phyloP scores from a whole-genome alignment of 169 alveolate species.

The Plasmodium malariae region DNA sequence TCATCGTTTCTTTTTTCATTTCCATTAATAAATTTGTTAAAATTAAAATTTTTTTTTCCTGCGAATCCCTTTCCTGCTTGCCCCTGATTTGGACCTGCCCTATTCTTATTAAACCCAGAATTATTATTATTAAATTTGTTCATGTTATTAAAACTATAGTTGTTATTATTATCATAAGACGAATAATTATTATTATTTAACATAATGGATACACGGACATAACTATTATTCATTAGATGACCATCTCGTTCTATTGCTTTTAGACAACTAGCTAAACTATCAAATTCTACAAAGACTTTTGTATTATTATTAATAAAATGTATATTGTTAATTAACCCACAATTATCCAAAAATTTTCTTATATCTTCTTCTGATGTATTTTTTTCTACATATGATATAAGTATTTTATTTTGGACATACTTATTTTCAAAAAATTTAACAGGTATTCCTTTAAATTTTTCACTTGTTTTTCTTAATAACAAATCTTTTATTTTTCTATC shows the following conservation, averaged over 20 bases:
- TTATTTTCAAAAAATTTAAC: constrained; percentile 19
- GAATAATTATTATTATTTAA: neutral
- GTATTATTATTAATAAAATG: neutral
- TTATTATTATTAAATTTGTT: constrained; percentile 35
- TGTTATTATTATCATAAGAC: neutral
- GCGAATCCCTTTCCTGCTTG: constrained; percentile 16
- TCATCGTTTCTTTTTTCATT: constrained; percentile 12
- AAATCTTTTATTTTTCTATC: neutral
- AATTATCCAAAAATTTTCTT: constrained; percentile 11
- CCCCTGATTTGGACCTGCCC: neutral
- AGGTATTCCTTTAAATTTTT: constrained; percentile 43
- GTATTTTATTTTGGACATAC: neutral
- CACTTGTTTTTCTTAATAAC: constrained; percentile 9
- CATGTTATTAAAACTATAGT: neutral
- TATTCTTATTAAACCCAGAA: constrained; percentile 1
- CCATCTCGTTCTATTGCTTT: constrained; percentile 63
- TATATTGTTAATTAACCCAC: constrained; percentile 17
- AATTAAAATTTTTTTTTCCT: neutral
- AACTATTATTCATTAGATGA: constrained; percentile 2
- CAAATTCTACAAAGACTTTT: constrained; percentile 16
- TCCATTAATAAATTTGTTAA: neutral
- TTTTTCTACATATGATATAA: neutral
- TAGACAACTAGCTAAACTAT: constrained; percentile 9
- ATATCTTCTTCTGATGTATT: constrained; percentile 8
- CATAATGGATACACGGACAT: constrained; percentile 6